Percentiles rank a stretch among this genome's conserved stretches.
Evolutionary conservation across 2,329 filamentous ascomycete species (phyloP).

Genomic region (Calonectria multiphialidica): DNA sequence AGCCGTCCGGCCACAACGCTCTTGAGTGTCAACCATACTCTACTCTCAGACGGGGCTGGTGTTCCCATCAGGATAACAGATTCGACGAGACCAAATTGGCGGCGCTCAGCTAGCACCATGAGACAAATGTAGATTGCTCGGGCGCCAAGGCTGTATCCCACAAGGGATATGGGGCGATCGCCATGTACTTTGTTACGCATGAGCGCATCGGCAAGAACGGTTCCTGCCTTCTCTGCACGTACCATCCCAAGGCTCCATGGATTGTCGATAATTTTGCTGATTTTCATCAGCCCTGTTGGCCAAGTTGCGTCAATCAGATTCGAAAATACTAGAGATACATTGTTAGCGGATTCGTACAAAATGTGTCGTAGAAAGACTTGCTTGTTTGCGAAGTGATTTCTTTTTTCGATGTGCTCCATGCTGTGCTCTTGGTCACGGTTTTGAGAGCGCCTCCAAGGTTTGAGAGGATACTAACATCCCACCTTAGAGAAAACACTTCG

Average conservation of each 20-base stretch:
- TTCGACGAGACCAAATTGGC: constrained; percentile 88
- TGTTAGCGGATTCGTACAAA: background rate
- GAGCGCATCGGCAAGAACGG: constrained; percentile 82
- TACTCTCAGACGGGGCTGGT: constrained; percentile 78
- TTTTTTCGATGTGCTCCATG: constrained; percentile 79
- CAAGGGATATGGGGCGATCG: constrained; percentile 82
- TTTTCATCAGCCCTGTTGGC: constrained; percentile 73
- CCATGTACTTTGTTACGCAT: constrained; percentile 83
- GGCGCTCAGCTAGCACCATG: constrained; percentile 81
- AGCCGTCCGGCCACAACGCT: constrained; percentile 85
- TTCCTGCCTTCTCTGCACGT: constrained; percentile 78
- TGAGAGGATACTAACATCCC: constrained; percentile 82
- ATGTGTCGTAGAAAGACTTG: constrained; percentile 46
- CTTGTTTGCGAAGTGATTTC: constrained; percentile 61
- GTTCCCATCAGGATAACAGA: constrained; percentile 87
- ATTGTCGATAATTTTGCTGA: constrained; percentile 83
- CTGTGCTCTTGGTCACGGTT: constrained; percentile 80
- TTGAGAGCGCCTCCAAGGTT: constrained; percentile 84
- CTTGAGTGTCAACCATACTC: constrained; percentile 82
- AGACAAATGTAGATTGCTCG: constrained; percentile 88
- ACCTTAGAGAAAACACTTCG: constrained; percentile 87
- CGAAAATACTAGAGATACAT: constrained; percentile 58
- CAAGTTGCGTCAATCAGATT: constrained; percentile 71
- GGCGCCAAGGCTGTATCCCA: constrained; percentile 87
- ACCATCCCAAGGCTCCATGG: constrained; percentile 83